Base-by-base conservation (phyloP, 1,139 yeast genomes). In the Hyphopichia khmerensis region DNA sequence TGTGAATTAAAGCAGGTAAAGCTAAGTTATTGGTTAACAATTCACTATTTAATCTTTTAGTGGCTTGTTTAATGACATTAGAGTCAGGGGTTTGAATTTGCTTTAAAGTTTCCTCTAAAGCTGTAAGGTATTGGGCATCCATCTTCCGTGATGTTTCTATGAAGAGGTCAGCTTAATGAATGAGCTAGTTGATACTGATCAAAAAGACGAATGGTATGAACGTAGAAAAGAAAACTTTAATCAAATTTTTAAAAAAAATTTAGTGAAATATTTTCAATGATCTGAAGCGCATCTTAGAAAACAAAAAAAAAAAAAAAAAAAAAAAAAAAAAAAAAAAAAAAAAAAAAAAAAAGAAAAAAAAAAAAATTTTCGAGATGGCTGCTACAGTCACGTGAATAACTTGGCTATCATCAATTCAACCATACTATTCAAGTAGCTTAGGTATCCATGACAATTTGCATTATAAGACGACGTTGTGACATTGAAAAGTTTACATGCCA, bases 1-100 rank as follows among this genome's bases (percentile, higher is more conserved):
- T 80, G 58, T 87, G 95, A 53, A 93, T 72, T 60, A 91, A 75
- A 9, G 96, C 84, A 24, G 96, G 95, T 46, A 93, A 77, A 16
- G 95, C 80, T 54, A 77, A 70, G 14, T 87, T 80, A 55, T 83
- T 80, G 44, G 80, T 72, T 69, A 87, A 93, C 60, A 84, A 87
- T 40, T 87, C 90, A 50, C 80, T 77, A 59, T 84, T 81, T 59
- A 93, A 79, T 52, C 80, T 77, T 43, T 76, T 75, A 3, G 96
- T 84, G 36, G 99, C 98, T 50, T 79, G 82, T 64, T 90, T 90
- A 63, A 93, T 84, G 46, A 82, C 82, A 46, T 77, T 75, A 39
- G 91, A 82, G 62, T 83, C 87, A 23, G 96, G 91, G 46, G 83
- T 82, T 57, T 86, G 78, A 43, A 89, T 84, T 62, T 82, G 84